Percentiles rank a stretch among this genome's conserved stretches.
Evolutionary conservation across 169 alveolate genomes (phyloP).

Genomic region (Cryptosporidium sp.): DNA sequence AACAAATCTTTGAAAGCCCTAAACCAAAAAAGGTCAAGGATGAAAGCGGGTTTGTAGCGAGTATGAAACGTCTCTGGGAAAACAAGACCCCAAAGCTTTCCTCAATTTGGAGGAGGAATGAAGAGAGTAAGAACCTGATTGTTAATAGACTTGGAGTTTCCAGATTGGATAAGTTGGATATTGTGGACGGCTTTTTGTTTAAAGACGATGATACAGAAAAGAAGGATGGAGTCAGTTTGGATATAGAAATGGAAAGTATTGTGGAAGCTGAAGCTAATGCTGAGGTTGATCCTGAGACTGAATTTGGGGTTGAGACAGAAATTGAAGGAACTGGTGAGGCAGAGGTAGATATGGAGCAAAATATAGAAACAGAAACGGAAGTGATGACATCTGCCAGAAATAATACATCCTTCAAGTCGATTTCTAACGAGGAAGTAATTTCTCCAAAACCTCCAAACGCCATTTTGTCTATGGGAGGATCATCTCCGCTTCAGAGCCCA

Average conservation of each 20-base stretch:
- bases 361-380: neutral
- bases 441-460: slow-evolving; percentile 20
- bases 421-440: neutral
- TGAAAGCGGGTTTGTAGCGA: slow-evolving; percentile 67
- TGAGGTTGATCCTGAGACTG: no score
- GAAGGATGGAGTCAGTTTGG: neutral
- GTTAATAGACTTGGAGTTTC: neutral
- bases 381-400: neutral
- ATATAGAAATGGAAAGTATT: neutral
- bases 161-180: slow-evolving; percentile 7
- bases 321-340: neutral
- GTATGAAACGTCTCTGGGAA: slow-evolving; percentile 70
- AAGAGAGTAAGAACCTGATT: neutral
- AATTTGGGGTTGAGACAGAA: neutral
- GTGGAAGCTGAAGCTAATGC: no score
- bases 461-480: slow-evolving; percentile 23
- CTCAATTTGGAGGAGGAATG: slow-evolving; percentile 56
- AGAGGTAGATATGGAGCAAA: neutral
- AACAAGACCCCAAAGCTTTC: slow-evolving; percentile 61
- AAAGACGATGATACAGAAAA: neutral
- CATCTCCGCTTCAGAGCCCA: slow-evolving; percentile 62
- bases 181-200: neutral
- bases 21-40: slow-evolving; percentile 51
- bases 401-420: neutral
- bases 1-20: slow-evolving; percentile 11